These are phyloP conservation scores for Phycomyces nitens DNA, from an alignment of 192 early-diverging fungal genomes.

Conservation along the genomic window DNA sequence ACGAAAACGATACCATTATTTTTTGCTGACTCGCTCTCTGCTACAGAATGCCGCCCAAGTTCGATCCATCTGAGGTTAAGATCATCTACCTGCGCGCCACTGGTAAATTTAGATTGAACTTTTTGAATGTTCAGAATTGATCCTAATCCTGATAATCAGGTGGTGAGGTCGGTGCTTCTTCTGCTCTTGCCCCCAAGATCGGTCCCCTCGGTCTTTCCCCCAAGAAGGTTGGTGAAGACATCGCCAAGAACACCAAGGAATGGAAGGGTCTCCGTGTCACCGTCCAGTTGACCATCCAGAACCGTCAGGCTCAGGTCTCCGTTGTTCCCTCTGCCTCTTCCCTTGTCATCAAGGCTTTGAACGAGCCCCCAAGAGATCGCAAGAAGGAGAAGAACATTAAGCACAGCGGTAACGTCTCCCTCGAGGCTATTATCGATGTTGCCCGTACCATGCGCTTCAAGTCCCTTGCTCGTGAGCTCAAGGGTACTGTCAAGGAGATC, in stretches of 20 bases:
- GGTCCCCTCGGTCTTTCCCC: constrained; percentile 99
- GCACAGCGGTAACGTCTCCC: constrained; percentile 93
- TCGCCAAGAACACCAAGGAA: constrained; percentile 98
- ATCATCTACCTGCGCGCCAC: constrained; percentile 93
- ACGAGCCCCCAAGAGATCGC: constrained; percentile 94
- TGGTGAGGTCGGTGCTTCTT: constrained; percentile 77
- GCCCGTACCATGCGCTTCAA: constrained; percentile 95
- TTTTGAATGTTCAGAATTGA: background rate
- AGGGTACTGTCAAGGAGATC: constrained; percentile 95
- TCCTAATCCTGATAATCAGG: constrained; percentile 4
- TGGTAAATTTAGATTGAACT: constrained; percentile 45
- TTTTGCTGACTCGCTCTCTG: background rate
- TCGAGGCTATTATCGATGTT: constrained; percentile 93
- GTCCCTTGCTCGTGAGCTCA: constrained; percentile 90
- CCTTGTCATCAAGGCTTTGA: constrained; percentile 93
- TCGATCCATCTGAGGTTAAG: constrained; percentile 79
- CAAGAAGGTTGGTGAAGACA: constrained; percentile 99
- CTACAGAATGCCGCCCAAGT: constrained; percentile 70
- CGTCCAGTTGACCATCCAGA: constrained; percentile 97
- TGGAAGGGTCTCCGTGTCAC: constrained; percentile 99
- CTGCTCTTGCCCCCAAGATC: constrained; percentile 98
- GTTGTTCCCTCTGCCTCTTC: constrained; percentile 96
- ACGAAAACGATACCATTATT: background rate
- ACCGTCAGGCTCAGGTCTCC: constrained; percentile 97
- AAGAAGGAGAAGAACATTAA: constrained; percentile 99